Evolutionary conservation across 371 early-diverging fungal genomes (phyloP).

Genomic region (Mycotypha africana): DNA sequence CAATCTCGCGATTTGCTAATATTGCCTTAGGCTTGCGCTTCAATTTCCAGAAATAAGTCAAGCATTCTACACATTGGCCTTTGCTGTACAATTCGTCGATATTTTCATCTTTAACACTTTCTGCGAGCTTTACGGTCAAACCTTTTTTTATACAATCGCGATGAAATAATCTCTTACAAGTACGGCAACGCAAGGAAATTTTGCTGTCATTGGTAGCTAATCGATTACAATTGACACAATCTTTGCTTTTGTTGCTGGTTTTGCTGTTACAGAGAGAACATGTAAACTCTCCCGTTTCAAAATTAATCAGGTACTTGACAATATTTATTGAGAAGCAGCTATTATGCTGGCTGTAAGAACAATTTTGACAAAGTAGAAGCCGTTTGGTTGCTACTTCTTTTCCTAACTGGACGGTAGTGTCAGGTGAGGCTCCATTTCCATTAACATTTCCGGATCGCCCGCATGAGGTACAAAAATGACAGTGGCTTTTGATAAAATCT

Average conservation of each 20-base stretch:
- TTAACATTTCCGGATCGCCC: too few species aligned
- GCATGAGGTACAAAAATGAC: too few species aligned
- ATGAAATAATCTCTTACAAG: slow-evolving; percentile 36
- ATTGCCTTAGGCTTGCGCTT: too few species aligned
- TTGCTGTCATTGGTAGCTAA: background rate
- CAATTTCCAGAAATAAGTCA: slow-evolving; percentile 8
- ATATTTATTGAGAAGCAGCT: slow-evolving; percentile 18
- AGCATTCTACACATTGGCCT: slow-evolving; percentile 39
- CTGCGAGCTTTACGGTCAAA: slow-evolving; percentile 2
- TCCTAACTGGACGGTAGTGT: too few species aligned
- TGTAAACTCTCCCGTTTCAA: background rate
- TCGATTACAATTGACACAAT: background rate
- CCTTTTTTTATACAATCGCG: slow-evolving; percentile 20
- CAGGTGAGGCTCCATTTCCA: too few species aligned
- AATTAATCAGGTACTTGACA: slow-evolving; percentile 1
- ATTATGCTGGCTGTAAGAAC: slow-evolving; percentile 36
- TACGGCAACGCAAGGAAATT: slow-evolving; percentile 30
- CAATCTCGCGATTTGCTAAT: too few species aligned
- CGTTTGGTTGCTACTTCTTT: too few species aligned
- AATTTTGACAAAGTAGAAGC: slow-evolving; percentile 36
- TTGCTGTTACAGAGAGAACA: slow-evolving; percentile 12
- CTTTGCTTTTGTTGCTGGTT: background rate
- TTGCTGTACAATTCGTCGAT: slow-evolving; percentile 18
- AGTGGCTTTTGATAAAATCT: too few species aligned
- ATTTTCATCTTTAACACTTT: slow-evolving; percentile 5